These are phyloP conservation scores for Kernera saxatilis DNA, from an alignment of 345 rosid genomes.

Conservation along the genomic window DNA sequence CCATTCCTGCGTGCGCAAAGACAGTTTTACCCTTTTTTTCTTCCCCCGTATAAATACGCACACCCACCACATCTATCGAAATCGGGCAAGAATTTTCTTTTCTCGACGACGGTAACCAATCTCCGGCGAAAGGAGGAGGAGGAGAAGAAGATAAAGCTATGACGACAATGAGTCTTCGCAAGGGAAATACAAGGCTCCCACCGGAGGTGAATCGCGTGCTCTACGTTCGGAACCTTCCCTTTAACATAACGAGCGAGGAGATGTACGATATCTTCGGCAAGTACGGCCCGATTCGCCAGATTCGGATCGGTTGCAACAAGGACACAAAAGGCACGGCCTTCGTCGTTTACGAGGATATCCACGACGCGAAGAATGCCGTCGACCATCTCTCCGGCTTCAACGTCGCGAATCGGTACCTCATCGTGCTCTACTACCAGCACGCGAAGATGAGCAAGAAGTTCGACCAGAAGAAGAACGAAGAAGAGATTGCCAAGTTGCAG, in stretches of 20 bases:
- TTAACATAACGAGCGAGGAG: constrained; percentile 98
- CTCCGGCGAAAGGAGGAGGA: neutral
- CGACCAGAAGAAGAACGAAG: constrained; percentile 92
- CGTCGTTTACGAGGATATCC: constrained; percentile 93
- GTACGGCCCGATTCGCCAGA: constrained; percentile 96
- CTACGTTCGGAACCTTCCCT: constrained; percentile 95
- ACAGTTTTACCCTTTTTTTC: constrained; percentile 10
- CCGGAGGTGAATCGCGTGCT: constrained; percentile 94
- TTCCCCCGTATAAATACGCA: neutral
- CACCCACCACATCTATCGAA: neutral
- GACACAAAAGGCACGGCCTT: constrained; percentile 93
- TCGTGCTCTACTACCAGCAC: constrained; percentile 88
- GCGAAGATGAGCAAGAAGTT: constrained; percentile 93
- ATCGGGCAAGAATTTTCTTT: neutral
- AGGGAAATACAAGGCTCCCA: constrained; percentile 82
- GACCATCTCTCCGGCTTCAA: constrained; percentile 98
- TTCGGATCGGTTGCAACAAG: constrained; percentile 82
- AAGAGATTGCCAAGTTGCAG: constrained; percentile 75
- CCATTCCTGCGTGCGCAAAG: neutral
- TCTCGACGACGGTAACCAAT: constrained; percentile 2
- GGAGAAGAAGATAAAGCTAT: constrained; percentile 27
- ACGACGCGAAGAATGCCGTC: constrained; percentile 95
- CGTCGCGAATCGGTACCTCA: constrained; percentile 86
- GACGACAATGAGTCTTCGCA: constrained; percentile 74
- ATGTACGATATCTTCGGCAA: constrained; percentile 99